These are phyloP conservation scores for Trametes versicolor DNA, from an alignment of 1,284 basidiomycete species.

Conservation along the genomic window DNA sequence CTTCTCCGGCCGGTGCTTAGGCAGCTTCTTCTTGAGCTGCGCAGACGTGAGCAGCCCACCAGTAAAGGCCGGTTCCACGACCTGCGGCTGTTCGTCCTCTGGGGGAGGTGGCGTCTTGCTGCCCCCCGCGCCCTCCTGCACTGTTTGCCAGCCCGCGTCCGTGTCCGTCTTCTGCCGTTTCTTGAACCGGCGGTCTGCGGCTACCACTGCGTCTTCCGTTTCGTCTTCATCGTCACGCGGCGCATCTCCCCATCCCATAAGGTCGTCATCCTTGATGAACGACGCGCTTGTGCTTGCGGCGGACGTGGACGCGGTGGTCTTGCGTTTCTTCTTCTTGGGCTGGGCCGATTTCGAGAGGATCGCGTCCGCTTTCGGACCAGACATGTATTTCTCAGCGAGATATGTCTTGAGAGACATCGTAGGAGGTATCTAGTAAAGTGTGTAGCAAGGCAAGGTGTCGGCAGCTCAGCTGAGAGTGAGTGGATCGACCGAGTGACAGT, in stretches of 20 bases:
- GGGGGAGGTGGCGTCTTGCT: constrained; percentile 61
- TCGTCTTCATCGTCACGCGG: constrained; percentile 65
- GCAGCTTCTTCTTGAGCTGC: constrained; percentile 66
- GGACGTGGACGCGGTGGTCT: constrained; percentile 52
- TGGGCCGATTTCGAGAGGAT: constrained; percentile 80
- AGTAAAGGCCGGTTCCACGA: constrained; percentile 62
- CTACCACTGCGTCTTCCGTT: constrained; percentile 66
- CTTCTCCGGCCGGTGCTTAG: constrained; percentile 40
- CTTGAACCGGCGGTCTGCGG: constrained; percentile 79
- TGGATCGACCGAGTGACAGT: neutral
- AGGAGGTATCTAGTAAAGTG: neutral
- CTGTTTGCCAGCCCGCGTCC: constrained; percentile 65
- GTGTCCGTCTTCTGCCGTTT: constrained; percentile 64
- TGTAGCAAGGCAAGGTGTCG: neutral
- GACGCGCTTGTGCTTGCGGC: constrained; percentile 43
- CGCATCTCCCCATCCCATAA: constrained; percentile 63
- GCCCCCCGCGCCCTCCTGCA: constrained; percentile 58
- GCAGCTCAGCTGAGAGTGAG: neutral
- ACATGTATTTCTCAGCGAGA: constrained; percentile 92
- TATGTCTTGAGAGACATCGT: constrained; percentile 66
- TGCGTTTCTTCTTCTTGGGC: constrained; percentile 83
- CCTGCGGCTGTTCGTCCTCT: constrained; percentile 74
- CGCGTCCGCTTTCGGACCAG: constrained; percentile 95
- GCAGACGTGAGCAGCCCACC: constrained; percentile 85
- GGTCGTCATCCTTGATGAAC: constrained; percentile 74